Base-by-base conservation (phyloP, 768 basidiomycete species). In the Russula sp. region DNA sequence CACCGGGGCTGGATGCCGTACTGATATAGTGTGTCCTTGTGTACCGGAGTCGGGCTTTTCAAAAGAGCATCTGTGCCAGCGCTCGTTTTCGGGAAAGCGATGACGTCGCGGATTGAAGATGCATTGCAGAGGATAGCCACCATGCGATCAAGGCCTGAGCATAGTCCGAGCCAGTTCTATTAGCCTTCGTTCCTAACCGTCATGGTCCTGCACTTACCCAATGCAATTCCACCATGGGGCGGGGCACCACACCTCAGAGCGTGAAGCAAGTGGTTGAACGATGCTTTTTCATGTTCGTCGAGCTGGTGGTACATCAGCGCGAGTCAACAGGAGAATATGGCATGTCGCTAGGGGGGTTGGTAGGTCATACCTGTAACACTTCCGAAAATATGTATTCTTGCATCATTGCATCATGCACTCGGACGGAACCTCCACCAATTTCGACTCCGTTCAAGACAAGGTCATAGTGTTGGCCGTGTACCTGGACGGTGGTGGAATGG, bases 381-480 rank as follows among this genome's bases (percentile, higher is more conserved):
- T 90, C 72, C 54, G 74, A 73, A 74, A 96, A 87, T 65, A 96
- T 84, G 73, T 86, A 80, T 66, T 94, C 88, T 72, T 97, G 94
- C 84, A 97, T 87, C 50, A 71, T 73, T 7, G 89, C 84, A 74
- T 96, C 93, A 71, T 98, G 94, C 27, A 98, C 83, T 70, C 94
- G 85, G 64, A 98, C 94, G 45, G 90, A 93, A 32, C 94, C 94
- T 32, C 94, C 94, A 8, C 93, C 94, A 67, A 98, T 89, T 77
- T 98, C 94, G 62, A 88, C 84, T 6, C 94, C 94, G 73, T 98
- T 94, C 66, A 98, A 73, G 34, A 98, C 94, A 48, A 98, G 85
- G 77, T 98, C 94, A 71, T 97, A 98, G 74, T 98, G 94, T 72
- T 98, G 94, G 18, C 94, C 94, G 57, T 94, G 86, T 69, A 95